These are phyloP conservation scores for Apiospora pterosperma DNA, from an alignment of 2,329 filamentous ascomycete species.

Conservation along the genomic window DNA sequence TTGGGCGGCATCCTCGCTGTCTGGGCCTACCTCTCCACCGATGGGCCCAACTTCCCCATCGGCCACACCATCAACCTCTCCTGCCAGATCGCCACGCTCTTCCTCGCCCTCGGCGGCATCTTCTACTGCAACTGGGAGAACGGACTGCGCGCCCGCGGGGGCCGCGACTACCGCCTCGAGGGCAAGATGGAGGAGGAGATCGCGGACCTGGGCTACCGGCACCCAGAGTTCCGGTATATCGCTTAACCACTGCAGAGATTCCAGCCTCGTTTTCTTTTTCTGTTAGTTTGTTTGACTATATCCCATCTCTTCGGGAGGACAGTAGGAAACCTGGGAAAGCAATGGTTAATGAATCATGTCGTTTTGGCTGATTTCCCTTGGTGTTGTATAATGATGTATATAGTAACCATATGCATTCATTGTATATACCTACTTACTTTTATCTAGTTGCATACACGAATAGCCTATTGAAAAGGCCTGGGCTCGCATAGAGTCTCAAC, in stretches of 20 bases:
- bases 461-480: not conserved
- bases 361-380: not conserved
- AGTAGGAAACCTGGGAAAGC: not conserved
- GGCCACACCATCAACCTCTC: constrained; percentile 56
- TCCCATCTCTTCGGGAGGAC: not conserved
- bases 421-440: not conserved
- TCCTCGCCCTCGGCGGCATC: constrained; percentile 45
- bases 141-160: constrained; percentile 41
- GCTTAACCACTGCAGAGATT: constrained; percentile 24
- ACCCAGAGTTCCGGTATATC: constrained; percentile 56
- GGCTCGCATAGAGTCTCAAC: not conserved
- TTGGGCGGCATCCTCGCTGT: constrained; percentile 53
- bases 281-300: not conserved
- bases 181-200: constrained; percentile 45
- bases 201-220: constrained; percentile 46
- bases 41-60: constrained; percentile 43
- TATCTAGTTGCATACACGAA: not conserved
- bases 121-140: constrained; percentile 54
- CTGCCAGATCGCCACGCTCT: constrained; percentile 42
- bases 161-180: constrained; percentile 44
- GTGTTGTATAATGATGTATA: not conserved
- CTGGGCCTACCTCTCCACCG: constrained; percentile 49
- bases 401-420: not conserved
- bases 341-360: not conserved
- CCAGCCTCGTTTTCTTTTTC: not conserved